Conservation (phyloP, 768 basidiomycete genomes). For the Boletus pseudopeckii region DNA sequence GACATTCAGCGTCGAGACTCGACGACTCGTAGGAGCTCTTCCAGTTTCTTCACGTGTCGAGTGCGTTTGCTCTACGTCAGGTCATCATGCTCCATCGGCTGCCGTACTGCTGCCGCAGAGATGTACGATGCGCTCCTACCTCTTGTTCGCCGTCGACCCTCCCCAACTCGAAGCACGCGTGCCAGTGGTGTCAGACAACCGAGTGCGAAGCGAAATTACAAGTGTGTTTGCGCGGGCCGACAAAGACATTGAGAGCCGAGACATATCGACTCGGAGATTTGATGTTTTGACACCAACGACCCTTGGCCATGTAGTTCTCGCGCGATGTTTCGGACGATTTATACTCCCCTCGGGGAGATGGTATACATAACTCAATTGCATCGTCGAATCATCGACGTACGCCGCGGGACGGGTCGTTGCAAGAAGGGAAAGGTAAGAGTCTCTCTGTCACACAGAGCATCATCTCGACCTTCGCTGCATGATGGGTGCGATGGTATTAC, state of each 20-base stretch:
- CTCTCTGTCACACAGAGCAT: background rate
- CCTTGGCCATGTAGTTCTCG: background rate
- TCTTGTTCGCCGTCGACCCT: background rate
- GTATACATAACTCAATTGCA: background rate
- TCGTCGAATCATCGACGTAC: background rate
- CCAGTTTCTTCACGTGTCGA: too few species aligned
- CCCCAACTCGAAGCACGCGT: background rate
- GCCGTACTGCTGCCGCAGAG: background rate
- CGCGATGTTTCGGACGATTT: background rate
- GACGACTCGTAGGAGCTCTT: background rate
- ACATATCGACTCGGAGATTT: background rate
- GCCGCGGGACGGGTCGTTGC: background rate
- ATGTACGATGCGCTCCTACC: background rate
- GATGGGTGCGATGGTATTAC: constrained; percentile 10
- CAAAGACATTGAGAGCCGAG: background rate
- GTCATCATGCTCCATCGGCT: background rate
- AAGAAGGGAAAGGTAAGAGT: background rate
- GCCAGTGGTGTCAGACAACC: background rate
- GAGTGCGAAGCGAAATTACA: background rate
- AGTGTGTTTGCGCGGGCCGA: background rate
- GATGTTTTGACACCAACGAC: background rate
- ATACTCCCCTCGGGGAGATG: background rate
- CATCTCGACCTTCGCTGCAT: constrained; percentile 3
- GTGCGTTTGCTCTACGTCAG: background rate
- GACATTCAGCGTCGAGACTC: background rate